These are phyloP conservation scores for Chimonanthus praecox DNA, from an alignment of 164 flowering plant genomes.

Conservation along the genomic window DNA sequence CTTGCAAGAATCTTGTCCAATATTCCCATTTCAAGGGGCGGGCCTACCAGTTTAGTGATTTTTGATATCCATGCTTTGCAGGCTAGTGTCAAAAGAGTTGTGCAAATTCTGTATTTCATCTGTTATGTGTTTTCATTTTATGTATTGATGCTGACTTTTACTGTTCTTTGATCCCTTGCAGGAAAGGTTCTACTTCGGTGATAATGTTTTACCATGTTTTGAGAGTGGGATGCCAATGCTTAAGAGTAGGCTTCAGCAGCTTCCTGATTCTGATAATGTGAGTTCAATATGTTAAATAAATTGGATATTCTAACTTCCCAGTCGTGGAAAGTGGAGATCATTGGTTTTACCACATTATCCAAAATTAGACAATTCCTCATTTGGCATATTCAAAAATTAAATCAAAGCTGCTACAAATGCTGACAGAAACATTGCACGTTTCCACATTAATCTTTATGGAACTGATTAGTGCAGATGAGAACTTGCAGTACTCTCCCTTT, in stretches of 20 bases:
- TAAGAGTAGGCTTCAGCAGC: conserved; percentile 77
- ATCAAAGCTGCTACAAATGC: not conserved
- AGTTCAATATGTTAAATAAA: conserved; percentile 11
- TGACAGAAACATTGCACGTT: no score
- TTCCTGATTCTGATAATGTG: conserved; percentile 96
- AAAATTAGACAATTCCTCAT: no score
- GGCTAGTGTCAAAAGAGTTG: conserved; percentile 35
- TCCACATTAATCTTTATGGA: not conserved
- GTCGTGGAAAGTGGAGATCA: no score
- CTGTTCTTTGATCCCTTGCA: conserved; percentile 14
- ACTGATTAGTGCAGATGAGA: not conserved
- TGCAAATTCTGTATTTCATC: not conserved
- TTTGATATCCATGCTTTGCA: conserved; percentile 98
- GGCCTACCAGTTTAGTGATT: conserved; percentile 90
- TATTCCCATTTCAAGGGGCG: conserved; percentile 87
- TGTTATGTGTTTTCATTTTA: not conserved
- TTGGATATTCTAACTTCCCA: not conserved
- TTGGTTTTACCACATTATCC: not conserved
- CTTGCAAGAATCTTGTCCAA: conserved; percentile 88
- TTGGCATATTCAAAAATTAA: no score
- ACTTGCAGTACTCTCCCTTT: not conserved
- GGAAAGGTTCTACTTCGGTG: conserved; percentile 99
- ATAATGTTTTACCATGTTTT: conserved; percentile 88
- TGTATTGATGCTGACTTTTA: not conserved
- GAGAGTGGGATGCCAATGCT: conserved; percentile 98